Percentiles rank a stretch among this genome's conserved stretches.
Conservation (phyloP, 2,329 filamentous ascomycete species). For the Neofusicoccum cordaticola region DNA sequence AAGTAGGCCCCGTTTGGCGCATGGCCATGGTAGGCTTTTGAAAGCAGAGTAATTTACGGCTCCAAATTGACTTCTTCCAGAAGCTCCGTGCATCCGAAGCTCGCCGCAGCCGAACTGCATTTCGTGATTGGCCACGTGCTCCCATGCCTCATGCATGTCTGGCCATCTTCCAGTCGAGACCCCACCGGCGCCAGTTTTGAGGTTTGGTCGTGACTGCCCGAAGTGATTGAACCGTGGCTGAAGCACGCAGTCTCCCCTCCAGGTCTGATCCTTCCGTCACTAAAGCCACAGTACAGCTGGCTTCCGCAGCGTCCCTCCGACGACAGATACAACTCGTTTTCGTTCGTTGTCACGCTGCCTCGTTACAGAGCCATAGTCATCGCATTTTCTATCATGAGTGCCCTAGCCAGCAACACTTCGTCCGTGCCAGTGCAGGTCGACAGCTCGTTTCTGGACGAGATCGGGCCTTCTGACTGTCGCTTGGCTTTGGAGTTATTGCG, state of each 20-base stretch:
- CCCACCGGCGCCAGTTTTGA: no score
- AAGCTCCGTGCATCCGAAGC: not conserved
- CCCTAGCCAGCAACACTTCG: not conserved
- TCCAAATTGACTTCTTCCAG: not conserved
- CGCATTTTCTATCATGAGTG: no score
- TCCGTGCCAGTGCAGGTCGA: not conserved
- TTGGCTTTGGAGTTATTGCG: not conserved
- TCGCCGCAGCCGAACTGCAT: not conserved
- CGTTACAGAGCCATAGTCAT: not conserved
- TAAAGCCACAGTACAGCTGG: no score
- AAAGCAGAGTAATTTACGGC: not conserved
- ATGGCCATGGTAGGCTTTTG: not conserved
- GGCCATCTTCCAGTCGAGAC: no score
- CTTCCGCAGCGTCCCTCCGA: no score
- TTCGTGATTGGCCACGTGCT: no score
- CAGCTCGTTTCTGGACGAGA: not conserved
- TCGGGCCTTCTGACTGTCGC: not conserved
- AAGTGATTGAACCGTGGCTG: no score
- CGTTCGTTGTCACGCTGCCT: not conserved
- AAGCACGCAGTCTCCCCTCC: no score
- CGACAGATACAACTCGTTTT: no score
- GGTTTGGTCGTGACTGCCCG: no score
- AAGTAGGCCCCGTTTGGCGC: not conserved
- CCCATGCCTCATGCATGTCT: no score
- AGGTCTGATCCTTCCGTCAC: no score